phyloP scores from a whole-genome alignment of 371 early-diverging fungal species.

The Lichtheimia corymbifera region DNA sequence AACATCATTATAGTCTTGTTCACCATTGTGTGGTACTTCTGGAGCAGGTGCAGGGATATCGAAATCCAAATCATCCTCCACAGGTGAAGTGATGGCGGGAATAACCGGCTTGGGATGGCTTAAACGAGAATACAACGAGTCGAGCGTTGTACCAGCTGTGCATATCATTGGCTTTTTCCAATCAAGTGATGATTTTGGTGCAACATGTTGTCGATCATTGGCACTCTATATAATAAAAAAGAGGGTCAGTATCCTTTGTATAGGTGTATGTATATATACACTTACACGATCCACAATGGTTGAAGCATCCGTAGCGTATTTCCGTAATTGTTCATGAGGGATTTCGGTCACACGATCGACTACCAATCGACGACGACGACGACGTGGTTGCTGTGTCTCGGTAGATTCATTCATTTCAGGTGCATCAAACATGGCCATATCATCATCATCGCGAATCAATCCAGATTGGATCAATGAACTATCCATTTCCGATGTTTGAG shows the following conservation, averaged over 20 bases:
- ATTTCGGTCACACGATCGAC: slow-evolving; percentile 75
- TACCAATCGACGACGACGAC: slow-evolving; percentile 59
- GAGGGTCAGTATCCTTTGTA: not conserved
- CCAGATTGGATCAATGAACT: slow-evolving; percentile 34
- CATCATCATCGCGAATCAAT: slow-evolving; percentile 28
- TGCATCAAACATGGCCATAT: slow-evolving; percentile 28
- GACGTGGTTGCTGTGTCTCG: slow-evolving; percentile 16
- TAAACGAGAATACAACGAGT: not conserved
- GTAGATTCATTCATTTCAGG: slow-evolving; percentile 13
- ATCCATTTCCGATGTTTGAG: slow-evolving; percentile 1
- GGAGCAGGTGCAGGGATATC: not conserved
- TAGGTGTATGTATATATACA: not conserved
- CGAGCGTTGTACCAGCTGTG: not conserved
- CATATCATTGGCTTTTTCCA: slow-evolving; percentile 3
- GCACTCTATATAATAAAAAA: not conserved
- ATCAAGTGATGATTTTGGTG: not conserved
- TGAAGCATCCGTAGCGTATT: slow-evolving; percentile 53
- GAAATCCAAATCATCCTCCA: not conserved
- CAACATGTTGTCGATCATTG: slow-evolving; percentile 5
- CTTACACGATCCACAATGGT: slow-evolving; percentile 28
- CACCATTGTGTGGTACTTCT: not conserved
- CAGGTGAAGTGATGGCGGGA: not conserved
- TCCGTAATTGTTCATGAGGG: slow-evolving; percentile 51
- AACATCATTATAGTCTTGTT: slow-evolving; percentile 10
- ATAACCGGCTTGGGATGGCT: not conserved